Conservation (phyloP, 129 eudicot genomes). For the Escallonia herrerae region DNA sequence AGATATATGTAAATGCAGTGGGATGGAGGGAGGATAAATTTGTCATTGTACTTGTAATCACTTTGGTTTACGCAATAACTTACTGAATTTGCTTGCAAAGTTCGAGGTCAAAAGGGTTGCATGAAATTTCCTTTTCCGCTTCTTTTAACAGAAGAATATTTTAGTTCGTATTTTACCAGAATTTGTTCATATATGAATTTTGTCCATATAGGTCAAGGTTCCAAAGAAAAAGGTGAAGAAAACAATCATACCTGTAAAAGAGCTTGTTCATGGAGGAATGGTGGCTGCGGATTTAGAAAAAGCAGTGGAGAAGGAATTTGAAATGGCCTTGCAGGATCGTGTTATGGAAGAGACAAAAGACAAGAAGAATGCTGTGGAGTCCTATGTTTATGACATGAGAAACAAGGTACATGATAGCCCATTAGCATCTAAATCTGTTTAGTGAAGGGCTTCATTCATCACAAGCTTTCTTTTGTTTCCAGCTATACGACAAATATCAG, state of each 20-base stretch:
- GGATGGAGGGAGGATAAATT: no score
- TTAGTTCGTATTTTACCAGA: no score
- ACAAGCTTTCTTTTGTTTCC: constrained; percentile 5
- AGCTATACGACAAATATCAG: constrained; percentile 72
- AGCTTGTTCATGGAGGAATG: constrained; percentile 62
- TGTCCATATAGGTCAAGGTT: constrained; percentile 54
- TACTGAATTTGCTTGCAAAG: no score
- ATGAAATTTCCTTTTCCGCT: no score
- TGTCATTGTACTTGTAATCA: no score
- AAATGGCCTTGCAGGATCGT: constrained; percentile 97
- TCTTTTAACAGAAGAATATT: no score
- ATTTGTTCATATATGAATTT: no score
- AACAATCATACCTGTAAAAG: constrained; percentile 56
- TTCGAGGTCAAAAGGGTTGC: no score
- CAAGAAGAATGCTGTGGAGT: constrained; percentile 86
- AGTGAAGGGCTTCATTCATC: neutral
- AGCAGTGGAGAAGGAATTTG: constrained; percentile 88
- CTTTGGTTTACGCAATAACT: no score
- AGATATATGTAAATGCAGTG: no score
- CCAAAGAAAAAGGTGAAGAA: constrained; percentile 88
- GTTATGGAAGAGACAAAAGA: constrained; percentile 98
- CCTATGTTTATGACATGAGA: constrained; percentile 95
- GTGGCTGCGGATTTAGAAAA: constrained; percentile 67
- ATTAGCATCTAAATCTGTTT: neutral
- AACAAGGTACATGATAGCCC: constrained; percentile 49